Percentiles rank a stretch among this genome's conserved stretches.
Evolutionary conservation across 208 protist genomes (phyloP).

Genomic region (Crithidia thermophila): DNA sequence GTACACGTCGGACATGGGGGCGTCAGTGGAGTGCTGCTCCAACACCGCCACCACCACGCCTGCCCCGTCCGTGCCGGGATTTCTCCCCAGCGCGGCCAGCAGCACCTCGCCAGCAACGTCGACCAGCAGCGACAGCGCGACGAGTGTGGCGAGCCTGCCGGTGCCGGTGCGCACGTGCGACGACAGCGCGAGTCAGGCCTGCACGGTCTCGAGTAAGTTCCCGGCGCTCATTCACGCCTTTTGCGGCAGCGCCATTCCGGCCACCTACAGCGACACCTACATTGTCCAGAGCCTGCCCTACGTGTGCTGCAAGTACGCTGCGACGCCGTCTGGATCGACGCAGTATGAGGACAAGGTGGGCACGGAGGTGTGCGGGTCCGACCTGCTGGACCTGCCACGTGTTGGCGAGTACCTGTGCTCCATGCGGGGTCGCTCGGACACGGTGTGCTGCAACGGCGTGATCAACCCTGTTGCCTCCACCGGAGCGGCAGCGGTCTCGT

Average conservation of each 20-base stretch:
- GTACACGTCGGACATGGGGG: slow-evolving; percentile 10
- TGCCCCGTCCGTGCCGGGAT: slow-evolving; percentile 1
- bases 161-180: slow-evolving; percentile 14
- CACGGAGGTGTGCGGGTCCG: slow-evolving; percentile 7
- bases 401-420: slow-evolving; percentile 25
- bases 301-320: slow-evolving; percentile 27
- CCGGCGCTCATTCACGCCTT: slow-evolving; percentile 21
- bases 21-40: slow-evolving; percentile 22
- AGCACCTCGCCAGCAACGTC: not conserved
- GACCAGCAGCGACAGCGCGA: not conserved
- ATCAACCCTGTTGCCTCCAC: not conserved
- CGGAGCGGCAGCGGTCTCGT: not conserved
- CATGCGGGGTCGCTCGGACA: not conserved
- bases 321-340: not conserved
- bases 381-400: slow-evolving; percentile 16
- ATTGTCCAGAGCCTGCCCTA: slow-evolving; percentile 1
- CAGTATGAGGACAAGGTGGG: not conserved
- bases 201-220: slow-evolving; percentile 6
- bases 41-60: slow-evolving; percentile 7
- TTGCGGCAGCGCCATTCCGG: slow-evolving; percentile 18
- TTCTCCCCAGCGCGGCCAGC: not conserved
- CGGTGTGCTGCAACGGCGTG: slow-evolving; percentile 26
- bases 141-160: too few relatives aligned
- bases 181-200: not conserved
- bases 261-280: slow-evolving; percentile 21